A percentile compares a stretch with the other conserved stretches of the same genome.
These are phyloP conservation scores for Aspergillus udagawae DNA, from an alignment of 2,329 filamentous ascomycete species.

Conservation along the genomic window DNA sequence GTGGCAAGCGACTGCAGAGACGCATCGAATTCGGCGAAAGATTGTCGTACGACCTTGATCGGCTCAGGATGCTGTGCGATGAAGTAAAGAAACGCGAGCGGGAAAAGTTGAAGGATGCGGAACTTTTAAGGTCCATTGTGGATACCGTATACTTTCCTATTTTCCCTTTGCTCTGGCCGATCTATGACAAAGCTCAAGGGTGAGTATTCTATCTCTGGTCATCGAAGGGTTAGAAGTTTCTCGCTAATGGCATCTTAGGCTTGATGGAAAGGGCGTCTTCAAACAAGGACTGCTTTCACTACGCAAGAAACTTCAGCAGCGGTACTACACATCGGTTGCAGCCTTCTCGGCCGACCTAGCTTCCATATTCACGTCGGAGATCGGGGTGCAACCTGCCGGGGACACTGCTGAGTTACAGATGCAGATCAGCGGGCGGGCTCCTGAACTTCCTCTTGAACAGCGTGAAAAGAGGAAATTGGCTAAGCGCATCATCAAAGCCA, in stretches of 20 bases:
- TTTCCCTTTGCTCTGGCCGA: conserved; percentile 67
- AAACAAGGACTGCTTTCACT: conserved; percentile 51
- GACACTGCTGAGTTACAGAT: conserved; percentile 47
- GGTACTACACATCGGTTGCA: conserved; percentile 57
- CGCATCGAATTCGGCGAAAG: conserved; percentile 84
- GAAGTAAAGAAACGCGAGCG: conserved; percentile 71
- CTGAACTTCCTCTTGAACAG: conserved; percentile 56
- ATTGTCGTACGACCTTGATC: conserved; percentile 63
- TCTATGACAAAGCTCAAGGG: conserved; percentile 75
- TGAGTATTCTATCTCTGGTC: conserved; percentile 50
- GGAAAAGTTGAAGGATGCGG: conserved; percentile 70
- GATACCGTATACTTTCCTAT: conserved; percentile 92
- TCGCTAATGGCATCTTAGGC: conserved; percentile 27
- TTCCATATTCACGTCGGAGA: conserved; percentile 52
- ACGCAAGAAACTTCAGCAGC: conserved; percentile 51
- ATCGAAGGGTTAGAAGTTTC: neutral
- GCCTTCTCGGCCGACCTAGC: conserved; percentile 58
- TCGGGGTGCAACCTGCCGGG: conserved; percentile 46
- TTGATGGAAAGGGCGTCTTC: conserved; percentile 54
- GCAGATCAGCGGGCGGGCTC: conserved; percentile 46
- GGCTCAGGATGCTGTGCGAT: conserved; percentile 66
- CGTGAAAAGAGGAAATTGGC: conserved; percentile 80
- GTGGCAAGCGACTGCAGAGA: conserved; percentile 70
- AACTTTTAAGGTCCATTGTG: conserved; percentile 73
- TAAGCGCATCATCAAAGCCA: conserved; percentile 79